Evolutionary conservation across 2,329 filamentous ascomycete genomes (phyloP).

Genomic region (Xylaria sp.): DNA sequence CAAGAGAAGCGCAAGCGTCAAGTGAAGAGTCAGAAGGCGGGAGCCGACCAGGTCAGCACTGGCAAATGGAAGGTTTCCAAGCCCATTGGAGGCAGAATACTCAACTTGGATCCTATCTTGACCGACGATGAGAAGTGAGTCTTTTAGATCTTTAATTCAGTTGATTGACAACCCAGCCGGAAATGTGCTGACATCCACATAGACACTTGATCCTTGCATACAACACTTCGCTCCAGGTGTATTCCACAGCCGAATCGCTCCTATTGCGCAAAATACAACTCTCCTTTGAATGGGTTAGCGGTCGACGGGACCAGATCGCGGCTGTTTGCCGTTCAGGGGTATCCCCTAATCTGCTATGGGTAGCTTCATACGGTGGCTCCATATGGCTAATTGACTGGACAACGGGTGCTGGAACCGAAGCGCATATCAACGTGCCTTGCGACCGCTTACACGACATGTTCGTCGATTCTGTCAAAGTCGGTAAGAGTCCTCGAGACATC

Average conservation of each 20-base stretch:
- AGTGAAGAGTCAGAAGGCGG: conserved; percentile 6
- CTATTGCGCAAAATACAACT: conserved; percentile 66
- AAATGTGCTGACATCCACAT: conserved; percentile 23
- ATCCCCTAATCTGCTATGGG: conserved; percentile 49
- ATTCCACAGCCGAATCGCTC: conserved; percentile 74
- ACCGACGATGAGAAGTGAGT: conserved; percentile 56
- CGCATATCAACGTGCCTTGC: conserved; percentile 40
- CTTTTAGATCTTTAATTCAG: conserved; percentile 34
- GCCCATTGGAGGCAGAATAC: conserved; percentile 60
- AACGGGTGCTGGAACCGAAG: conserved; percentile 38
- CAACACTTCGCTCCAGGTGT: conserved; percentile 70
- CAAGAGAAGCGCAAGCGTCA: conserved; percentile 19
- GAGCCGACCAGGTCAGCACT: background rate
- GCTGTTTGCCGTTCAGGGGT: conserved; percentile 42
- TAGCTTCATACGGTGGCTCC: conserved; percentile 53
- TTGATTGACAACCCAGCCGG: background rate
- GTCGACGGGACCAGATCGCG: conserved; percentile 36
- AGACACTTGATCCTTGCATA: conserved; percentile 73
- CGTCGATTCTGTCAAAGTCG: conserved; percentile 37
- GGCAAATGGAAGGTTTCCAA: conserved; percentile 54
- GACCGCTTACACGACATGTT: conserved; percentile 43
- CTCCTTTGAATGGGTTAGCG: conserved; percentile 31
- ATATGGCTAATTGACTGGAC: conserved; percentile 57
- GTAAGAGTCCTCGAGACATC: conserved; percentile 38
- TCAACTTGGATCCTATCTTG: conserved; percentile 60